phyloP scores from a whole-genome alignment of 768 basidiomycete genomes.

The Macrolepiota dolichaula region DNA sequence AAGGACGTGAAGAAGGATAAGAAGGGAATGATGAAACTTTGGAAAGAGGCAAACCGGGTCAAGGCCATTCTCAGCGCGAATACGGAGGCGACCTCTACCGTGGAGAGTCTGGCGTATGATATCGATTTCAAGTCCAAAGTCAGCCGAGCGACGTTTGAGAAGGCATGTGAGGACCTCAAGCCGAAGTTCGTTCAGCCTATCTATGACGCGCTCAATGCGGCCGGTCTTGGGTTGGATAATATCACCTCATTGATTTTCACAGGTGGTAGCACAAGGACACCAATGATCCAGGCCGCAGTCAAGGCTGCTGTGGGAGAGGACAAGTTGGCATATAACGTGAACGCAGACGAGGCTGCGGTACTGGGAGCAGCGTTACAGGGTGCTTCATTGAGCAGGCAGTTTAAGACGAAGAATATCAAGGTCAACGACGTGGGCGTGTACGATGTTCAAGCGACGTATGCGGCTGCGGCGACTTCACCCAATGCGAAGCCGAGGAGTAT shows the following conservation, averaged over 20 bases:
- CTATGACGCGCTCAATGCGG: slow-evolving; percentile 61
- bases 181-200: slow-evolving; percentile 68
- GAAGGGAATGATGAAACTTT: slow-evolving; percentile 87
- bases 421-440: slow-evolving; percentile 69
- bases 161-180: slow-evolving; percentile 63
- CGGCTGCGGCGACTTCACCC: slow-evolving; percentile 53
- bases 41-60: slow-evolving; percentile 90
- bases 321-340: slow-evolving; percentile 91
- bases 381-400: slow-evolving; percentile 82
- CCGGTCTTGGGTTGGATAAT: slow-evolving; percentile 66
- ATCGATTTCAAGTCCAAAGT: slow-evolving; percentile 85
- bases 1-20: slow-evolving; percentile 69
- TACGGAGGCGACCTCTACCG: slow-evolving; percentile 70
- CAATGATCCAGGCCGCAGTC: slow-evolving; percentile 87
- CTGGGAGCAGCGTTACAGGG: slow-evolving; percentile 92
- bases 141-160: slow-evolving; percentile 77
- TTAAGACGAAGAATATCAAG: slow-evolving; percentile 94
- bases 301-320: slow-evolving; percentile 77
- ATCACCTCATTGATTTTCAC: slow-evolving; percentile 89
- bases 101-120: slow-evolving; percentile 89
- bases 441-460: slow-evolving; percentile 79
- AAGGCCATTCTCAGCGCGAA: slow-evolving; percentile 95
- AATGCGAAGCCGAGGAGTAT: slow-evolving; percentile 62
- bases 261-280: slow-evolving; percentile 86
- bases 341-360: slow-evolving; percentile 95